Evolutionary conservation across 2,329 filamentous ascomycete genomes (phyloP).

Genomic region (Sordariomycetes sp.): DNA sequence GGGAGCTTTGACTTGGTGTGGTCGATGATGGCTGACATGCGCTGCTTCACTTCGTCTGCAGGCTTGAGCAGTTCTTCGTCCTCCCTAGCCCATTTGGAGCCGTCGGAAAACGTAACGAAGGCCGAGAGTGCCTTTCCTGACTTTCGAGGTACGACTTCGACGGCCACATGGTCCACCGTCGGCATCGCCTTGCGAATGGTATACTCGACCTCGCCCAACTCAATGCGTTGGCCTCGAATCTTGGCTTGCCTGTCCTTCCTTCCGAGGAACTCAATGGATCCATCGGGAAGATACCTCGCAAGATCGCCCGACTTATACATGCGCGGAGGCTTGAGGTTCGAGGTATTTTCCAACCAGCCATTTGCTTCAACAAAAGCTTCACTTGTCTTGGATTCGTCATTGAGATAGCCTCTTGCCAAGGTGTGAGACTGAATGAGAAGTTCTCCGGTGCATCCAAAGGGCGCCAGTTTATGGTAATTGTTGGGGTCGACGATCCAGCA

Average conservation of each 20-base stretch:
- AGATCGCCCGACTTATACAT: conserved; percentile 40
- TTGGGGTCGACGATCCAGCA: conserved; percentile 10
- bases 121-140: background rate
- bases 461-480: conserved; percentile 7
- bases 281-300: conserved; percentile 28
- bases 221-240: conserved; percentile 20
- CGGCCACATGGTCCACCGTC: background rate
- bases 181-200: conserved; percentile 8
- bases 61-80: conserved; percentile 1
- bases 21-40: too few relatives aligned
- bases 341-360: background rate
- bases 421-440: conserved; percentile 16
- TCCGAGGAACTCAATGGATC: conserved; percentile 28
- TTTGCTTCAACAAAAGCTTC: conserved; percentile 21
- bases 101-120: background rate
- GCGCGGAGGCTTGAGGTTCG: too few relatives aligned
- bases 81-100: background rate
- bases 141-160: conserved; percentile 2
- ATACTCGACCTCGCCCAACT: conserved; percentile 20
- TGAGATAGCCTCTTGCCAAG: conserved; percentile 14
- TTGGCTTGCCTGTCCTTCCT: conserved; percentile 20
- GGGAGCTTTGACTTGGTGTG: conserved; percentile 2
- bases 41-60: background rate
- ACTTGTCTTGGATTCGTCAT: conserved; percentile 10
- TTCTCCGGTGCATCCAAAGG: conserved; percentile 14